A percentile compares a stretch with the other conserved stretches of the same genome.
Evolutionary conservation across 1,284 basidiomycete genomes (phyloP).

Genomic region (Fomes fomentarius): DNA sequence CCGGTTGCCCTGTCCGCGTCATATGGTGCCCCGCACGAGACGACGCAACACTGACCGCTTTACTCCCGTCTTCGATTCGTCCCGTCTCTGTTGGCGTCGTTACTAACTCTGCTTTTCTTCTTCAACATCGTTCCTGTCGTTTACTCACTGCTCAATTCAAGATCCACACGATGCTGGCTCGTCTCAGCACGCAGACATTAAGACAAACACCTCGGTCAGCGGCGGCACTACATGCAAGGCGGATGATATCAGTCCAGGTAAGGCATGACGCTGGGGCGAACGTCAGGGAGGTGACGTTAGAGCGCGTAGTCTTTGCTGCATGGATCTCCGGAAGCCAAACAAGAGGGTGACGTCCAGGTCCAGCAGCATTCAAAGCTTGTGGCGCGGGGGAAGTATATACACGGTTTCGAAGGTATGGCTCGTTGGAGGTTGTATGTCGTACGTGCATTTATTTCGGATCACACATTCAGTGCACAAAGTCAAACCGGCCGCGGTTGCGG

Average conservation of each 20-base stretch:
- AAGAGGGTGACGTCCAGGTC: slow-evolving; percentile 75
- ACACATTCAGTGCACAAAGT: slow-evolving; percentile 72
- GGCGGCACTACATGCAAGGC: slow-evolving; percentile 34
- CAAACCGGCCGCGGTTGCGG: slow-evolving; percentile 75
- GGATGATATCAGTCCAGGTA: slow-evolving; percentile 69
- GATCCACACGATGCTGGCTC: slow-evolving; percentile 28
- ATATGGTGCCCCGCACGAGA: slow-evolving; percentile 19
- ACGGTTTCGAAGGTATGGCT: slow-evolving; percentile 83
- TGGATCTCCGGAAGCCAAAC: slow-evolving; percentile 85
- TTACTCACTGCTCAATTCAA: slow-evolving; percentile 5
- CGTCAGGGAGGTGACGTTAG: slow-evolving; percentile 19
- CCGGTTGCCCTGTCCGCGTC: slow-evolving; percentile 33
- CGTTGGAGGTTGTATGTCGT: neutral
- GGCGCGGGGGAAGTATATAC: slow-evolving; percentile 85
- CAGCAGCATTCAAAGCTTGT: slow-evolving; percentile 85
- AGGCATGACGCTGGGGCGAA: slow-evolving; percentile 13
- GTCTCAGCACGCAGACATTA: slow-evolving; percentile 32
- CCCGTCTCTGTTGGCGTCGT: neutral
- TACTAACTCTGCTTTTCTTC: slow-evolving; percentile 8
- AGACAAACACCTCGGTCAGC: slow-evolving; percentile 27
- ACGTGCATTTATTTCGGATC: neutral
- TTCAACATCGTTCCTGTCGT: slow-evolving; percentile 6
- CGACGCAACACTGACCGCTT: slow-evolving; percentile 5
- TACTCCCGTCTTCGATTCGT: neutral
- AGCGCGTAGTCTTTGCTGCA: slow-evolving; percentile 48